Conservation (phyloP, 176 grass and related monocot genomes). For the Triticum aestivum region DNA sequence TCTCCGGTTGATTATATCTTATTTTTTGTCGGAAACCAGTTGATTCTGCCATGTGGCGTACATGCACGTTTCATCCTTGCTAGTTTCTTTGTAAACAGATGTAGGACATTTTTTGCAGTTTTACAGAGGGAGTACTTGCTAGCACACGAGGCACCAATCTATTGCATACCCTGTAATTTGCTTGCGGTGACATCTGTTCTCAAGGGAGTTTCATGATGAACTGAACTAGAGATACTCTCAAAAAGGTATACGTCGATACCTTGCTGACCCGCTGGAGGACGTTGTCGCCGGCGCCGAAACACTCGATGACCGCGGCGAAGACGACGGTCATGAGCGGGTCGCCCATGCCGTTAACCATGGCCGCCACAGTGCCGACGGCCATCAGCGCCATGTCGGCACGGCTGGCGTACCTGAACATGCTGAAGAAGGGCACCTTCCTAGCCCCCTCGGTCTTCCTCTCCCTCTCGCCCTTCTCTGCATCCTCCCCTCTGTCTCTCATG, state of each 20-base stretch:
- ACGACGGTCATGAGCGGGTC: constrained; percentile 57
- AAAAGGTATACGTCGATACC: constrained; percentile 20
- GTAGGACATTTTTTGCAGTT: too few relatives aligned
- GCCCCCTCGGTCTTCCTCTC: not conserved
- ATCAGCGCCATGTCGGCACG: constrained; percentile 35
- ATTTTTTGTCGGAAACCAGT: too few relatives aligned
- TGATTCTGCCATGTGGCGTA: too few relatives aligned
- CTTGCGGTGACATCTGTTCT: not conserved
- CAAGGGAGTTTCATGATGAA: not conserved
- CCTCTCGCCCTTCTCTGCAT: not conserved
- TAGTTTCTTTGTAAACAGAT: too few relatives aligned
- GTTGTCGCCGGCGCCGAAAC: constrained; percentile 36
- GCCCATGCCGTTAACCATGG: constrained; percentile 50
- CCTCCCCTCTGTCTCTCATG: not conserved
- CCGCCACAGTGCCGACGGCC: constrained; percentile 40
- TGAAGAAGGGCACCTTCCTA: constrained; percentile 24
- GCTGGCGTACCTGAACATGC: constrained; percentile 51
- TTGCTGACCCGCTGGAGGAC: constrained; percentile 48
- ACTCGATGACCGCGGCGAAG: constrained; percentile 38
- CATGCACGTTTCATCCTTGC: too few relatives aligned
- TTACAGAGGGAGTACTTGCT: not conserved
- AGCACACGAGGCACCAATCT: not conserved
- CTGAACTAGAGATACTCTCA: not conserved
- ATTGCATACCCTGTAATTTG: not conserved
- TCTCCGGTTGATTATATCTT: not conserved